Percentiles rank a stretch among this genome's conserved stretches.
These are phyloP conservation scores for California macrophylla DNA, from an alignment of 441 rosid genomes.

Conservation along the genomic window DNA sequence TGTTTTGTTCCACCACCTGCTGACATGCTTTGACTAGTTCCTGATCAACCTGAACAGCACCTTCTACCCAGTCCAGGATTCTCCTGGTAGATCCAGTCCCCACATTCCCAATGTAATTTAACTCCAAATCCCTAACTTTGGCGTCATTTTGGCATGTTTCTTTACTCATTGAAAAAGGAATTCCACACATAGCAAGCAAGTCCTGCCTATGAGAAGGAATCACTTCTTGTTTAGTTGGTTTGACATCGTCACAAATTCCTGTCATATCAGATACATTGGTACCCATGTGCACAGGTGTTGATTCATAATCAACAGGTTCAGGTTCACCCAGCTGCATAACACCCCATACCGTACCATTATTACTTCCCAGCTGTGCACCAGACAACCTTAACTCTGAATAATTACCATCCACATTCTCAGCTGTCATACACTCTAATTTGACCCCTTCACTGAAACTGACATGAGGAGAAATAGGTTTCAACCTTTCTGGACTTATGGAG, in stretches of 20 bases:
- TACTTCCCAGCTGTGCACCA: conserved; percentile 25
- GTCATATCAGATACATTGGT: conserved; percentile 24
- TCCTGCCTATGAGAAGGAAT: conserved; percentile 17
- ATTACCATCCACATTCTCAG: conserved; percentile 19
- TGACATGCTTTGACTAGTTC: conserved; percentile 29
- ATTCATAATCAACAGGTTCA: conserved; percentile 22
- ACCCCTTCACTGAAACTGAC: conserved; percentile 28
- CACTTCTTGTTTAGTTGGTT: conserved; percentile 24
- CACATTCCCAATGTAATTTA: conserved; percentile 16
- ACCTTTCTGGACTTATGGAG: conserved; percentile 26
- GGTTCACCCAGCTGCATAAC: conserved; percentile 13
- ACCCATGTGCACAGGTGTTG: conserved; percentile 17
- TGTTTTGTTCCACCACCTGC: conserved; percentile 18
- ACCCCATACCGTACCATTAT: conserved; percentile 8
- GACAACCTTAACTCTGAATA: conserved; percentile 18
- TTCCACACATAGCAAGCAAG: conserved; percentile 26
- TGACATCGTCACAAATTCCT: conserved; percentile 23
- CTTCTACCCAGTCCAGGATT: conserved; percentile 22
- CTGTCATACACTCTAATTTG: conserved; percentile 13
- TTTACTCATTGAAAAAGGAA: conserved; percentile 23
- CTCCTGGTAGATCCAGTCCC: conserved; percentile 21
- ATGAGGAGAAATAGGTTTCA: conserved; percentile 44
- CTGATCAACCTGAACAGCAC: conserved; percentile 31
- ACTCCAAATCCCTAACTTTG: conserved; percentile 10
- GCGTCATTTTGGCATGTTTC: conserved; percentile 23